phyloP scores from a whole-genome alignment of 768 basidiomycete species.

The Amanita brunnescens region DNA sequence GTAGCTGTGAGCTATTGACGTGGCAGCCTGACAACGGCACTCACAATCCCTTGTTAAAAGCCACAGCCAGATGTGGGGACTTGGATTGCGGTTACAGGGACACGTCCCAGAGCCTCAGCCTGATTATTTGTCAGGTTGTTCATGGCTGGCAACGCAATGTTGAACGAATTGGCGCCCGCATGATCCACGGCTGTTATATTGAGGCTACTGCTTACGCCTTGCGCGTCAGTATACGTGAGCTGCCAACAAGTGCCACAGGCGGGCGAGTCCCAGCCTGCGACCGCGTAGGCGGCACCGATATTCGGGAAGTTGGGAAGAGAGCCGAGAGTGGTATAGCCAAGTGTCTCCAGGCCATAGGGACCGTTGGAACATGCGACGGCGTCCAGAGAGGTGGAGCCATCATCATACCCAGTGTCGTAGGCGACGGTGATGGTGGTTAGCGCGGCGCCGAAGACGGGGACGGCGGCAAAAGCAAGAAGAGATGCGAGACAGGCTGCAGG shows the following conservation, averaged over 20 bases:
- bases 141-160: constrained; percentile 44
- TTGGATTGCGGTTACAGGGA: constrained; percentile 33
- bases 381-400: constrained; percentile 20
- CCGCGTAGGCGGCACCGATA: constrained; percentile 33
- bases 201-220: constrained; percentile 18
- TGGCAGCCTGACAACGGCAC: neutral
- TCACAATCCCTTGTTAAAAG: constrained; percentile 20
- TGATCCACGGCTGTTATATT: constrained; percentile 33
- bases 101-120: constrained; percentile 38
- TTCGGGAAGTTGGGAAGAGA: constrained; percentile 35
- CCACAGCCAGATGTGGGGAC: constrained; percentile 44
- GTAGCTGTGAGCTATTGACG: no score
- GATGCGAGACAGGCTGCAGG: constrained; percentile 16
- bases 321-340: constrained; percentile 30
- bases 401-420: constrained; percentile 37
- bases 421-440: constrained; percentile 13
- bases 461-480: constrained; percentile 17
- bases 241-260: constrained; percentile 42
- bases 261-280: constrained; percentile 30
- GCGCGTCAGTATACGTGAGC: constrained; percentile 25
- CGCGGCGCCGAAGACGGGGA: constrained; percentile 16
- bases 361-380: constrained; percentile 42
- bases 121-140: constrained; percentile 40
- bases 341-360: constrained; percentile 30
- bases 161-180: constrained; percentile 26